Percentiles rank a stretch among this genome's conserved stretches.
These are phyloP conservation scores for Stemphylium lycopersici DNA, from an alignment of 2,329 filamentous ascomycete genomes.

Conservation along the genomic window DNA sequence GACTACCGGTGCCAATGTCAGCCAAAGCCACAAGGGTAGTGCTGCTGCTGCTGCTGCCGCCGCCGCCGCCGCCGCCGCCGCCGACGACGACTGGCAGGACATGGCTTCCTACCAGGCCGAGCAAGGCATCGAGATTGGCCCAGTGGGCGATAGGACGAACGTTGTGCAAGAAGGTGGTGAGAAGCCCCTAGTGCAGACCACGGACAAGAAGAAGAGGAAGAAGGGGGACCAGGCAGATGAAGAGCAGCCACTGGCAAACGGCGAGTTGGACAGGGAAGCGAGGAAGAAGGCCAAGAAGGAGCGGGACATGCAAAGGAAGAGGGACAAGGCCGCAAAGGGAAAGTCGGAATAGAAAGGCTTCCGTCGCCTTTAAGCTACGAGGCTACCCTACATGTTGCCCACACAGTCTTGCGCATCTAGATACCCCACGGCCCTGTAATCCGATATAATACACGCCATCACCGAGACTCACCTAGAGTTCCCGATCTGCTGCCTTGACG, in stretches of 20 bases:
- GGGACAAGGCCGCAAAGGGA: conserved; percentile 42
- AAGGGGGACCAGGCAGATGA: conserved; percentile 16
- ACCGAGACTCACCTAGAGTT: conserved; percentile 62
- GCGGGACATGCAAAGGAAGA: conserved; percentile 54
- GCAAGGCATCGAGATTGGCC: conserved; percentile 49
- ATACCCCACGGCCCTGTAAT: conserved; percentile 4
- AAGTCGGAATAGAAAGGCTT: conserved; percentile 18
- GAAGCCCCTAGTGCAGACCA: conserved; percentile 35
- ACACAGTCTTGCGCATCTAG: neutral
- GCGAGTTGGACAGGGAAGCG: conserved; percentile 57
- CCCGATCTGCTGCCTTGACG: conserved; percentile 75
- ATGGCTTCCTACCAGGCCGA: conserved; percentile 52
- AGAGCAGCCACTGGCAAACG: conserved; percentile 3
- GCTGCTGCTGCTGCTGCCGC: no score
- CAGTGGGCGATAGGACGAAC: conserved; percentile 47
- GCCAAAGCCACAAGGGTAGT: conserved; percentile 16
- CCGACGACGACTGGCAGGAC: conserved; percentile 48
- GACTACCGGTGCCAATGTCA: conserved; percentile 9
- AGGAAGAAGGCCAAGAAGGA: conserved; percentile 63
- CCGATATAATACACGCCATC: neutral
- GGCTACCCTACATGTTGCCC: conserved; percentile 2
- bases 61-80: neutral
- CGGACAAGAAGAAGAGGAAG: conserved; percentile 42
- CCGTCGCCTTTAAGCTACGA: conserved; percentile 5
- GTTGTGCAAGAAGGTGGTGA: conserved; percentile 38